A percentile compares a stretch with the other conserved stretches of the same genome.
These are phyloP conservation scores for Pichia sp. DNA, from an alignment of 1,139 yeast genomes.

Conservation along the genomic window DNA sequence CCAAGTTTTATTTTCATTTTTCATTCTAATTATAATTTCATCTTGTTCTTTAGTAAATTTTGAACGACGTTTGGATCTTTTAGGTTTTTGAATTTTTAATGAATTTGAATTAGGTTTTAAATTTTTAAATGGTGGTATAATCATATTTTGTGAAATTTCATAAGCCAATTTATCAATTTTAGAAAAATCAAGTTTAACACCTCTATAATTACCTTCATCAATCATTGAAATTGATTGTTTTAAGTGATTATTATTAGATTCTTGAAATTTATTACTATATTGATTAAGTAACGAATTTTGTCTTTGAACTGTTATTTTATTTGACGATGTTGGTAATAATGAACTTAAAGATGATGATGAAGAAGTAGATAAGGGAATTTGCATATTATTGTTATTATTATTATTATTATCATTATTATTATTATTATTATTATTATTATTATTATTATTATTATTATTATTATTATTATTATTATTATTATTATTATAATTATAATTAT, in stretches of 20 bases:
- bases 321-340: too few species aligned
- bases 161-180: constrained; percentile 24
- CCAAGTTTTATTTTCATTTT: constrained; percentile 64
- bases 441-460: too few species aligned
- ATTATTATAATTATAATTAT: too few species aligned
- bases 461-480: too few species aligned
- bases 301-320: not conserved
- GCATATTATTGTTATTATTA: too few species aligned
- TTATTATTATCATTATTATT: too few species aligned
- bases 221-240: constrained; percentile 6
- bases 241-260: not conserved
- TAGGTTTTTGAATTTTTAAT: constrained; percentile 29
- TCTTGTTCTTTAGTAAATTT: constrained; percentile 69
- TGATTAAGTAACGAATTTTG: not conserved
- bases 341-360: not conserved
- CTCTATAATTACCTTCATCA: constrained; percentile 13
- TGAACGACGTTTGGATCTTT: constrained; percentile 53
- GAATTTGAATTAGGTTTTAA: constrained; percentile 25
- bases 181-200: constrained; percentile 17
- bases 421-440: too few species aligned
- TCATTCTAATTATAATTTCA: constrained; percentile 53
- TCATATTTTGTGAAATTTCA: constrained; percentile 30
- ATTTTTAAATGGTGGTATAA: constrained; percentile 36
- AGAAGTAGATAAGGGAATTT: not conserved
- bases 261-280: not conserved